Evolutionary conservation across 257 asterid genomes (phyloP), one percentile per base, ranked within the genome.

Genomic region (Salvia miltiorrhiza): DNA sequence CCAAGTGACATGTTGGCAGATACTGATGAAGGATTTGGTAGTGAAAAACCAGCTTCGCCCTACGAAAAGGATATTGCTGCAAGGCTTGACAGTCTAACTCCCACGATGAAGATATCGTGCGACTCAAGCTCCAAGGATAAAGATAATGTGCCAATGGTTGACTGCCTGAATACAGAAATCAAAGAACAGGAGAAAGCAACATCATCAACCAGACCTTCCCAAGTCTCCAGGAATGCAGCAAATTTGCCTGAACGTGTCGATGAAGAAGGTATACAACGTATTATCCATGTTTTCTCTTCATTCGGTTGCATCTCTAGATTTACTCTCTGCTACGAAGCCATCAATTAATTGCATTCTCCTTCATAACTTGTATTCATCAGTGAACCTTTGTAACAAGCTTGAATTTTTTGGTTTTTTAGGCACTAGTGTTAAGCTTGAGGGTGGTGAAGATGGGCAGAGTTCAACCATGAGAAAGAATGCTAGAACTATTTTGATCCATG

Each of bases 401-500:
- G 35, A 19, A 7, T 9, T 30, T 64, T 47, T 47, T n/a, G 40
- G 19, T 49, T 49, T 55, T 47, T 20, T 11, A 79, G 82, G 72
- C 28, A 33, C 63, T 67, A 76, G 62, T 66, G 67, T 53, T 48
- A 64, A 63, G 75, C 63, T 70, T 50, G 69, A 58, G 24, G 61
- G 63, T 60, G 49, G 52, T 16, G 40, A 35, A 37, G 75, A 52
- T 9, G 30, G 7, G 5, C 52, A 28, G 16, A 39, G 9, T 37
- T 63, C 77, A 26, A 69, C 73, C 7, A 73, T 45, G 61, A 77
- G 62, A 81, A 81, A 78, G 70, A 69, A 81, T 4, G 80, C 76
- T 5, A 81, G 92, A 76, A 76, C 85, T 73, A 86, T 86, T 48
- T 50, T 86, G 78, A 85, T 86, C 49, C 96, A 83, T 54, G 96